Conservation (phyloP, 208 protist species). For the Sergeia podlipaevii region DNA sequence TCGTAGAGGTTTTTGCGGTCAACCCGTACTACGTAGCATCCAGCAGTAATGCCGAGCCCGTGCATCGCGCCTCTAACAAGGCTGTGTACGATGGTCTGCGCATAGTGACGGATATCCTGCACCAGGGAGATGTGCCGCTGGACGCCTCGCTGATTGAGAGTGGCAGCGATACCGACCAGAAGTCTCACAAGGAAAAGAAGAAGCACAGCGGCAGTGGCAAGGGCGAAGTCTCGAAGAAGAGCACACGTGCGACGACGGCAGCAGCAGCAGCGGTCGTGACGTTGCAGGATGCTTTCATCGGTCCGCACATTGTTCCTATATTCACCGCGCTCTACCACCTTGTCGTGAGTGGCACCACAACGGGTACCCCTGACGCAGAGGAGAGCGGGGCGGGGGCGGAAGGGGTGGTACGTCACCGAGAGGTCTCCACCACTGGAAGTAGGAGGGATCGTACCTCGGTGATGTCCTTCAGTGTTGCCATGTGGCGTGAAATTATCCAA, state of each 20-base stretch:
- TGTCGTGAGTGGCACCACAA: conserved; percentile 46
- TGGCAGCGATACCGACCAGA: background rate
- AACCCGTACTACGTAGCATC: conserved; percentile 8
- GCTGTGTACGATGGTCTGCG: conserved; percentile 61
- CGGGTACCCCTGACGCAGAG: conserved; percentile 14
- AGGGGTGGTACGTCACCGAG: background rate
- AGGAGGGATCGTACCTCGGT: conserved; percentile 24
- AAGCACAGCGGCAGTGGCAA: background rate
- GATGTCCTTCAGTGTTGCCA: conserved; percentile 70
- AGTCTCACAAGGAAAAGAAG: background rate
- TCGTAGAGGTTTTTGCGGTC: conserved; percentile 72
- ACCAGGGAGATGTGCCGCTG: conserved; percentile 38
- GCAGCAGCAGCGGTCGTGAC: conserved; percentile 16
- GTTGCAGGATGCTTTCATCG: conserved; percentile 48
- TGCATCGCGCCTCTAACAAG: conserved; percentile 32
- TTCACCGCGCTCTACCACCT: conserved; percentile 71
- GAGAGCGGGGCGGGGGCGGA: background rate
- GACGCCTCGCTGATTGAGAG: background rate
- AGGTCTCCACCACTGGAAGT: background rate
- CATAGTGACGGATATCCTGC: conserved; percentile 68
- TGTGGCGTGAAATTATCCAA: conserved; percentile 86
- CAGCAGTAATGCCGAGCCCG: conserved; percentile 3
- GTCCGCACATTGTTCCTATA: conserved; percentile 50
- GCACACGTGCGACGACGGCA: background rate
- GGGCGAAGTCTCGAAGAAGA: background rate